Percentiles rank a stretch among this genome's conserved stretches.
Conservation (phyloP, 23 red algal species). For the Gracilaria gracilis region DNA sequence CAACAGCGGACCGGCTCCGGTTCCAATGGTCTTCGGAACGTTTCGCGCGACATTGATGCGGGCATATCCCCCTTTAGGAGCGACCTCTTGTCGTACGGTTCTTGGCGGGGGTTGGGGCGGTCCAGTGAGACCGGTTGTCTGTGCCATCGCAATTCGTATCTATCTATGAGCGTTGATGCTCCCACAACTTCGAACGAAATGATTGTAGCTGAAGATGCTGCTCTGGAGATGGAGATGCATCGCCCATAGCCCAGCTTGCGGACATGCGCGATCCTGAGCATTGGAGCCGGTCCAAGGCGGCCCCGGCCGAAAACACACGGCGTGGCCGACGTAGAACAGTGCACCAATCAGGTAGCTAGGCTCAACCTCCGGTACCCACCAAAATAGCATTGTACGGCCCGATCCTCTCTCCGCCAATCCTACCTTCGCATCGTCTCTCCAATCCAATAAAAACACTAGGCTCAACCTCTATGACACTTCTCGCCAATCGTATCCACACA, state of each 20-base stretch:
- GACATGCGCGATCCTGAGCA: too few relatives aligned
- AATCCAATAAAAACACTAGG: too few relatives aligned
- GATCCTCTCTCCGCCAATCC: too few relatives aligned
- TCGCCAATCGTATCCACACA: too few relatives aligned
- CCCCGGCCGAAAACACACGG: too few relatives aligned
- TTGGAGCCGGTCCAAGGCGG: too few relatives aligned
- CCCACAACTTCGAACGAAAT: not conserved
- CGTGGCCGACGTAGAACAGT: too few relatives aligned
- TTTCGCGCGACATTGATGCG: constrained; percentile 91
- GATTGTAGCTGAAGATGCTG: not conserved
- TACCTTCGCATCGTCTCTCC: too few relatives aligned
- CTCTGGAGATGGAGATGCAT: not conserved
- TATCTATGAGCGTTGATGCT: not conserved
- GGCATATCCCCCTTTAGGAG: constrained; percentile 92
- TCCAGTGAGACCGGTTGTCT: constrained; percentile 41
- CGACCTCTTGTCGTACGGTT: constrained; percentile 87
- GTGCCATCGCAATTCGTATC: not conserved
- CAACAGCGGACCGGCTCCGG: constrained; percentile 65
- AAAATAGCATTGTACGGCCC: too few relatives aligned
- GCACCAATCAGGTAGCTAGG: too few relatives aligned
- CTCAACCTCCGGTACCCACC: too few relatives aligned
- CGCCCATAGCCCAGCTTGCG: not conserved
- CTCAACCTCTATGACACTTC: too few relatives aligned
- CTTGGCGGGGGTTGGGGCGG: constrained; percentile 86
- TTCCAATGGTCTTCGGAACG: constrained; percentile 84